Evolutionary conservation across 768 basidiomycete genomes (phyloP), one percentile per base, ranked within the genome.

Genomic region (Omphalotus guepiniiformis): DNA sequence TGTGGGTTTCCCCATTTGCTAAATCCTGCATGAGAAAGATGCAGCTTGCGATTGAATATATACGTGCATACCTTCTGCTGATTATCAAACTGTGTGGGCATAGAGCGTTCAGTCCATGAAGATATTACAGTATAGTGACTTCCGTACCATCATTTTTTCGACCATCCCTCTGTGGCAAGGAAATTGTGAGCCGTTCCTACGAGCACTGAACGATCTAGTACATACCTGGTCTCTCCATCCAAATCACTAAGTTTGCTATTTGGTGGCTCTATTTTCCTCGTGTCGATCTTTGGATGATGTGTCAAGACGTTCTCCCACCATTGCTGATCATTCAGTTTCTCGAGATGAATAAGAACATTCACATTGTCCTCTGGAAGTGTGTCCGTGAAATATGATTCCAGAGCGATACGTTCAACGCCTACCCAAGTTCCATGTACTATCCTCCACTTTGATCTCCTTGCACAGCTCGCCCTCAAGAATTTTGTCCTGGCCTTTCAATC

Each of bases 231-330:
- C 63, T 98, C 95, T 9, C 86, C 88, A 58, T 99, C 96, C 18
- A 99, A 77, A 60, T 99, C 96, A 62, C 93, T 88, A 44, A 99
- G 74, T 63, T 96, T 95, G 62, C 93, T 93, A 63, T 97, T 94
- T 58, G 85, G 82, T 2, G 96, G 96, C 58, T 87, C 85, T 55
- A 99, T 97, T 71, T 96, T 98, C 46, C 76, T 87, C 8, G 93
- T 96, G 60, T 98, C 89, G 73, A 98, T 85, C 74, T 93, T 97
- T 12, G 96, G 93, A 60, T 96, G 93, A 58, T 95, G 90, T 2
- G 86, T 87, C 42, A 98, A 71, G 53, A 98, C 86, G 63, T 97
- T 93, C 63, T 93, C 89, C 96, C 96, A 99, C 96, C 96, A 98
- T 49, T 88, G 80, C 64, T 88, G 80, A 53, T 88, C 71, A 65